A percentile compares a stretch with the other conserved stretches of the same genome.
These are phyloP conservation scores for Calonectria pteridis DNA, from an alignment of 2,329 filamentous ascomycete species.

Conservation along the genomic window DNA sequence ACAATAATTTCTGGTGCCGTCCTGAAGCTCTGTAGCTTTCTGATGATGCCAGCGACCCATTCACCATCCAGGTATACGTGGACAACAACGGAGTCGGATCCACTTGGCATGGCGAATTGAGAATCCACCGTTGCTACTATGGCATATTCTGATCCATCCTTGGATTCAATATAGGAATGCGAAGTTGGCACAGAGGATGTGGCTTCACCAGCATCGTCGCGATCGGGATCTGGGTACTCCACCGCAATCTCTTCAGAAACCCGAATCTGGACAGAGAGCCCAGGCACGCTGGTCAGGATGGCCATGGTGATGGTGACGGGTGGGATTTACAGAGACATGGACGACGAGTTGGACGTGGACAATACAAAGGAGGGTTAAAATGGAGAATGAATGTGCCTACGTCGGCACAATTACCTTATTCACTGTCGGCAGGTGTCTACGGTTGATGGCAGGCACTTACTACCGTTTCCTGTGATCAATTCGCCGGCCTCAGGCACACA, in stretches of 20 bases:
- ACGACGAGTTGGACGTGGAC: not conserved
- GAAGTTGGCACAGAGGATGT: not conserved
- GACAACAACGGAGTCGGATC: accelerated
- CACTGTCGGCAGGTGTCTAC: not conserved
- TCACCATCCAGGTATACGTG: constrained; percentile 32
- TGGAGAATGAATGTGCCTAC: not conserved
- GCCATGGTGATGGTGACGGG: constrained; percentile 32
- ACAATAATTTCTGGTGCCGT: not conserved
- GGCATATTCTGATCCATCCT: constrained; percentile 30
- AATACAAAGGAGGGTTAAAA: not conserved
- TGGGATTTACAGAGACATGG: not conserved
- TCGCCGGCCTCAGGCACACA: not conserved
- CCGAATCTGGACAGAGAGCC: constrained; percentile 30
- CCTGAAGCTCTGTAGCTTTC: too few species aligned
- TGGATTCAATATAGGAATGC: constrained; percentile 42
- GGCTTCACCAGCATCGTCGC: not conserved
- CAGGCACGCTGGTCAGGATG: constrained; percentile 32
- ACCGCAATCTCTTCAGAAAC: constrained; percentile 35
- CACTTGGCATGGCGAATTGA: not conserved
- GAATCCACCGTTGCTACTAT: constrained; percentile 19
- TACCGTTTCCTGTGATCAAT: not conserved
- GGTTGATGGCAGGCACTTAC: not conserved
- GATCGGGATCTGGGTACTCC: constrained; percentile 33
- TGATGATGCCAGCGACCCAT: accelerated
- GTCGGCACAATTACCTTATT: not conserved